Conservation (phyloP, 305 asterid genomes). For the Stenogyne calaminthoides region DNA sequence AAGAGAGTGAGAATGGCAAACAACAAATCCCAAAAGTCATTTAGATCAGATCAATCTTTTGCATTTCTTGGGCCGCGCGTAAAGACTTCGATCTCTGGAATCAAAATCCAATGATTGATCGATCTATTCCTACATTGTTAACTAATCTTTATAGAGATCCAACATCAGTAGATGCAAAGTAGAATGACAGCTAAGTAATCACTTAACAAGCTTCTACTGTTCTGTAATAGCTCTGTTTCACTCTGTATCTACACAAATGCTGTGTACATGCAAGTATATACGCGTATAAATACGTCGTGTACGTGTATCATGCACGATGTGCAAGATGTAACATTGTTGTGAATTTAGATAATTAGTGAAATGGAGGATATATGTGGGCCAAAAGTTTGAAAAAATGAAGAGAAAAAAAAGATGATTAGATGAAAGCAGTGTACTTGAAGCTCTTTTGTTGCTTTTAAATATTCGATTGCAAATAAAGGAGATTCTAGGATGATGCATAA, state of each 20-base stretch:
- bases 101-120: slow-evolving; percentile 69
- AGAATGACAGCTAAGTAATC: slow-evolving; percentile 9
- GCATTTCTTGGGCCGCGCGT: slow-evolving; percentile 57
- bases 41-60: slow-evolving; percentile 52
- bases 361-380: slow-evolving; percentile 45
- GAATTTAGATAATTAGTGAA: background rate
- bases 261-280: no score
- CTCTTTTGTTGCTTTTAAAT: slow-evolving; percentile 61
- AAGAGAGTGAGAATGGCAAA: slow-evolving; percentile 61
- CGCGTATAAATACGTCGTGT: no score
- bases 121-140: slow-evolving; percentile 34
- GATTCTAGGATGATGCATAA: slow-evolving; percentile 87
- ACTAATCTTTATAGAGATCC: slow-evolving; percentile 20
- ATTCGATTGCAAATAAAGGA: slow-evolving; percentile 70
- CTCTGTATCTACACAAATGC: no score
- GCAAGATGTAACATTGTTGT: background rate
- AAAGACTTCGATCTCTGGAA: slow-evolving; percentile 49
- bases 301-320: no score
- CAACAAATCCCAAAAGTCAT: slow-evolving; percentile 69
- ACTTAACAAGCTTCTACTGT: background rate
- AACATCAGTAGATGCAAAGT: slow-evolving; percentile 36
- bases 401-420: slow-evolving; percentile 26
- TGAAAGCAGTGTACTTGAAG: slow-evolving; percentile 49
- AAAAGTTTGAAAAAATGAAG: slow-evolving; percentile 47
- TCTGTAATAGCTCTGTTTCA: background rate